Evolutionary conservation across 2,329 filamentous ascomycete genomes (phyloP).

Genomic region (Coniella vitis): DNA sequence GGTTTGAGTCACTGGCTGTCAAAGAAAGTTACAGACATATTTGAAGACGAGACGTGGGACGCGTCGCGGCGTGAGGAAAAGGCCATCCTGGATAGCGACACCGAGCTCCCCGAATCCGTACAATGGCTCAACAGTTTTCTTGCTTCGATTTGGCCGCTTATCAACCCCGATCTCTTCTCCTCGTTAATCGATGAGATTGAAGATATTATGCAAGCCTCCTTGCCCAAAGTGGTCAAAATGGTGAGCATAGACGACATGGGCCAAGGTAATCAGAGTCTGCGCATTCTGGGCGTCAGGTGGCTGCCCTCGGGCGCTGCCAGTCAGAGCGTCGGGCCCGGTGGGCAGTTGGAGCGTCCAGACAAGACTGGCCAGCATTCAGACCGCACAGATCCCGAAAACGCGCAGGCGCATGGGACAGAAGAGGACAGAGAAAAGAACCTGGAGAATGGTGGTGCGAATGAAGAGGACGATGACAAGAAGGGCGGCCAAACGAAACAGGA

Average conservation of each 20-base stretch:
- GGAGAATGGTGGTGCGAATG: constrained; percentile 24
- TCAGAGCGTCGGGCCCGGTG: constrained; percentile 51
- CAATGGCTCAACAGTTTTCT: constrained; percentile 67
- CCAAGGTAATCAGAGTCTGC: constrained; percentile 64
- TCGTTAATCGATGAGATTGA: constrained; percentile 60
- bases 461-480: constrained; percentile 27
- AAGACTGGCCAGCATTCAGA: constrained; percentile 27
- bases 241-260: constrained; percentile 70
- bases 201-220: constrained; percentile 72
- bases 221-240: constrained; percentile 65
- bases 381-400: constrained; percentile 36
- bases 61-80: constrained; percentile 50
- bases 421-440: constrained; percentile 29
- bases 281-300: constrained; percentile 66
- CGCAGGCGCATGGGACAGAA: constrained; percentile 22
- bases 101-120: constrained; percentile 56
- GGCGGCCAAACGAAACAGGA: constrained; percentile 29
- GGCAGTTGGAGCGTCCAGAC: constrained; percentile 42
- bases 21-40: constrained; percentile 55
- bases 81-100: constrained; percentile 31
- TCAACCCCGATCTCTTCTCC: constrained; percentile 69
- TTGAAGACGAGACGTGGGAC: constrained; percentile 65
- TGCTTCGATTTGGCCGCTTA: constrained; percentile 62
- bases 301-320: constrained; percentile 64
- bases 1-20: constrained; percentile 52